Percentiles rank a stretch among this genome's conserved stretches.
Evolutionary conservation across 371 early-diverging fungal genomes (phyloP).

Genomic region (Mucor racemosus): DNA sequence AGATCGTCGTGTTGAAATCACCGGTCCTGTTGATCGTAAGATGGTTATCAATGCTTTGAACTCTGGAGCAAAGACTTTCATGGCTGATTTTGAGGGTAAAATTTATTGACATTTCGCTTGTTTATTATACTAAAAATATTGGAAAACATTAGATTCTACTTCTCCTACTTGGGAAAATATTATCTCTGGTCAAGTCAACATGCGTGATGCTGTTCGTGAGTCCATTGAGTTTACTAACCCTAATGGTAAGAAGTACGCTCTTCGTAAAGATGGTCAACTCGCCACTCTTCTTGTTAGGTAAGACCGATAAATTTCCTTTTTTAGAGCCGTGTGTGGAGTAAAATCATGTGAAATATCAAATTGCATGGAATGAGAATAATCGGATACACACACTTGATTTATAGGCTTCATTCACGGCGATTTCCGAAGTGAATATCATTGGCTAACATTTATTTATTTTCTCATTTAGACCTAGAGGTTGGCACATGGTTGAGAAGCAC

Average conservation of each 20-base stretch:
- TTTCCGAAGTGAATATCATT: conserved; percentile 7
- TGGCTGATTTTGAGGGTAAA: conserved; percentile 96
- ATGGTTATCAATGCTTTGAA: conserved; percentile 98
- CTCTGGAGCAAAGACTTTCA: conserved; percentile 91
- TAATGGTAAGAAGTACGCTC: conserved; percentile 91
- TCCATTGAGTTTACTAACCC: conserved; percentile 82
- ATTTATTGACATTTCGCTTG: background rate
- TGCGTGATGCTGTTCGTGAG: conserved; percentile 90
- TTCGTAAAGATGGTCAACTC: conserved; percentile 75
- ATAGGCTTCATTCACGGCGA: conserved; percentile 3
- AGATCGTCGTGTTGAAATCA: conserved; percentile 96
- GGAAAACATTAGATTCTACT: conserved; percentile 73
- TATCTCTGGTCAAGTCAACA: conserved; percentile 88
- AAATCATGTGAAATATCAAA: conserved; percentile 5
- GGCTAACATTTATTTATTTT: background rate
- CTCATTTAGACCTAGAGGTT: conserved; percentile 87
- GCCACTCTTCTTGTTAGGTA: conserved; percentile 91
- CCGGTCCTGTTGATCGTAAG: conserved; percentile 97
- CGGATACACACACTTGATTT: background rate
- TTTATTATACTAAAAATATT: background rate
- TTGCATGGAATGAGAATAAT: conserved; percentile 1
- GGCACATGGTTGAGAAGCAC: conserved; percentile 97
- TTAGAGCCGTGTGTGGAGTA: background rate
- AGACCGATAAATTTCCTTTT: conserved; percentile 8
- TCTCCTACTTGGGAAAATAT: conserved; percentile 92